Percentiles rank a stretch among this genome's conserved stretches.
These are phyloP conservation scores for Capsaspora owczarzaki DNA, from an alignment of 78 protist genomes.

Conservation along the genomic window DNA sequence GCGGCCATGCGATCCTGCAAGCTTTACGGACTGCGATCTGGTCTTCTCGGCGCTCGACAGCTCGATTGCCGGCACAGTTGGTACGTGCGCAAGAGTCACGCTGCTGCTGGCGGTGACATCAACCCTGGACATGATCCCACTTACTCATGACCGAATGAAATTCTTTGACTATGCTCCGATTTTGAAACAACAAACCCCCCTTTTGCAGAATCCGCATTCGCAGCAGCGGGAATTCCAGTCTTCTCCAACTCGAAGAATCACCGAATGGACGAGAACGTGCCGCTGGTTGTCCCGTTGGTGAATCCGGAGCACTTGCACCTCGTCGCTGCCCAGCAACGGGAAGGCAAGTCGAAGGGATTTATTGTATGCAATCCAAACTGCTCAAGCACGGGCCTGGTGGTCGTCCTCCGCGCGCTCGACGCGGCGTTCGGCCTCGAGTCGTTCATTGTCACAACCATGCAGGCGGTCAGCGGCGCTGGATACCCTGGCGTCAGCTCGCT, in stretches of 20 bases:
- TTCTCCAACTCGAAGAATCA: constrained; percentile 53
- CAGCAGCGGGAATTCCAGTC: constrained; percentile 23
- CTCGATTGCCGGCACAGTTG: constrained; percentile 41
- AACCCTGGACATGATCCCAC: too few relatives aligned
- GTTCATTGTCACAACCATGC: constrained; percentile 56
- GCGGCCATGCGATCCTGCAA: constrained; percentile 16
- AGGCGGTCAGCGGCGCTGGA: constrained; percentile 61
- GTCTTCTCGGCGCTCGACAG: constrained; percentile 59
- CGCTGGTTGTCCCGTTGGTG: constrained; percentile 36
- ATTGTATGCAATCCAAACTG: constrained; percentile 60
- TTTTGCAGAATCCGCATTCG: constrained; percentile 19
- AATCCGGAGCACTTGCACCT: constrained; percentile 38
- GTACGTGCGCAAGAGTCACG: neutral
- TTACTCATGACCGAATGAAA: too few relatives aligned
- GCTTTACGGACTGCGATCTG: constrained; percentile 19
- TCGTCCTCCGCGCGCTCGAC: constrained; percentile 44
- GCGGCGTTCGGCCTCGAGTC: constrained; percentile 35
- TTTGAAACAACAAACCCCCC: too few relatives aligned
- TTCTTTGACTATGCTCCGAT: too few relatives aligned
- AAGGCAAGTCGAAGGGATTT: constrained; percentile 19
- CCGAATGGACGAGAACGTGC: constrained; percentile 20
- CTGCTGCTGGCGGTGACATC: too few relatives aligned
- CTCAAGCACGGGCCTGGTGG: constrained; percentile 51
- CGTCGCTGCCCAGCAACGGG: constrained; percentile 20
- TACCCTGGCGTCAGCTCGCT: constrained; percentile 57